Evolutionary conservation across 116 monocot genomes (phyloP), one percentile per base, ranked within the genome.

Genomic region (Phalaenopsis hybrid): DNA sequence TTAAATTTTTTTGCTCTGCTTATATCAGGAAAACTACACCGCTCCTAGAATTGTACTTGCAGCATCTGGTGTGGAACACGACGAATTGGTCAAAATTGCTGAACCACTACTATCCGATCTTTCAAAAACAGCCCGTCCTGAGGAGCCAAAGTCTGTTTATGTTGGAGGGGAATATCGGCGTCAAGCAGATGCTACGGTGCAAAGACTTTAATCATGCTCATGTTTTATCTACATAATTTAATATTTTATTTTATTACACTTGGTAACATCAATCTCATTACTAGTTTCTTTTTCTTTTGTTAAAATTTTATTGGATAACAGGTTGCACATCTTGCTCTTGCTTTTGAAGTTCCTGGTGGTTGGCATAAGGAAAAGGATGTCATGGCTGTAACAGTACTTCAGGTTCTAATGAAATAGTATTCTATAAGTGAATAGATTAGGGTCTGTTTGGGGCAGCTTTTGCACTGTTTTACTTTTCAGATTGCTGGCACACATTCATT

Each of bases 321-420:
- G 98, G 84, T 78, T 1, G 89, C 95, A 77, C 98, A 98, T 84
- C 82, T 98, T 73, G 95, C 98, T 51, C 82, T 98, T 78, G 98
- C 93, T 81, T 98, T 98, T 90, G 98, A 94, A 84, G 88, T 95
- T 85, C 98, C 98, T 81, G 98, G 98, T 80, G 98, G 98, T 0
- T 98, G 98, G 98, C 79, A 78, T 57, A 85, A 94, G 13, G 95
- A 98, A 69, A 98, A 95, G 78, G 93, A 94, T 67, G 93, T 93
- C 8, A 94, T 94, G 84, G 83, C 87, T 78, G 70, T 92, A 57
- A 93, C 93, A 9, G 95, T 98, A 46, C 88, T 94, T 89, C 98
- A 94, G 93, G 98, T 97, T 52, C 44, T 44, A 69, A 18, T 79
- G 52, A 79, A 79, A 79, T 44, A 37, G 37, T 37, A 37, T 37